Evolutionary conservation across 306 rosid genomes (phyloP).

Genomic region (Bauhinia variegata): DNA sequence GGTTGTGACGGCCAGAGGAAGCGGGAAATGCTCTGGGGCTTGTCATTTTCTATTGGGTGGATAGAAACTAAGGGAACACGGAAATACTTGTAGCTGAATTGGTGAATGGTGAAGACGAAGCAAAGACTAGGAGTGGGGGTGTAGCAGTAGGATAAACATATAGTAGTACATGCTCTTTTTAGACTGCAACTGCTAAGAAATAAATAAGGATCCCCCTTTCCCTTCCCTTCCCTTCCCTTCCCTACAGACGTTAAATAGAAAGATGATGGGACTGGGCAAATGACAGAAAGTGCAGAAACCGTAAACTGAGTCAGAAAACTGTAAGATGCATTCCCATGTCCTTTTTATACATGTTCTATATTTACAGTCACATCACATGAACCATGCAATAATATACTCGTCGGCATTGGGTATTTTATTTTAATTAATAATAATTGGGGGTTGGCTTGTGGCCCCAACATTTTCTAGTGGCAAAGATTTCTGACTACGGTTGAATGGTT

Average conservation of each 20-base stretch:
- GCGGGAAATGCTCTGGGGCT: background rate
- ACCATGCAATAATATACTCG: background rate
- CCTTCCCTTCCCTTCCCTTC: too few relatives aligned
- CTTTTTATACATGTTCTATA: too few relatives aligned
- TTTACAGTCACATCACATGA: constrained; percentile 1
- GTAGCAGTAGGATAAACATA: too few relatives aligned
- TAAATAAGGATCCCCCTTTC: too few relatives aligned
- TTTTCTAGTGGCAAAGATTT: constrained; percentile 26
- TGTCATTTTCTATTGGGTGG: constrained; percentile 2
- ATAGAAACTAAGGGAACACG: too few relatives aligned
- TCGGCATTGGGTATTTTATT: constrained; percentile 8
- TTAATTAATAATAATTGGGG: constrained; percentile 13
- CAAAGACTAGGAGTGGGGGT: too few relatives aligned
- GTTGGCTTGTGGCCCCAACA: constrained; percentile 15
- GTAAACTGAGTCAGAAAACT: constrained; percentile 1
- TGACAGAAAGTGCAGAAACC: background rate
- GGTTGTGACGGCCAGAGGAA: constrained; percentile 1
- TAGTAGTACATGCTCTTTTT: too few relatives aligned
- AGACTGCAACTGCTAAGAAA: too few relatives aligned
- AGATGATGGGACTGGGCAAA: background rate
- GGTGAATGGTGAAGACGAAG: too few relatives aligned
- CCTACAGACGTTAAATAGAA: too few relatives aligned
- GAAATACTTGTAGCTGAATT: too few relatives aligned
- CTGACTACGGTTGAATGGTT: background rate
- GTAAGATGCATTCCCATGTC: background rate